Conservation (phyloP, 2,329 filamentous ascomycete species). For the Pestalotiopsis sp. region DNA sequence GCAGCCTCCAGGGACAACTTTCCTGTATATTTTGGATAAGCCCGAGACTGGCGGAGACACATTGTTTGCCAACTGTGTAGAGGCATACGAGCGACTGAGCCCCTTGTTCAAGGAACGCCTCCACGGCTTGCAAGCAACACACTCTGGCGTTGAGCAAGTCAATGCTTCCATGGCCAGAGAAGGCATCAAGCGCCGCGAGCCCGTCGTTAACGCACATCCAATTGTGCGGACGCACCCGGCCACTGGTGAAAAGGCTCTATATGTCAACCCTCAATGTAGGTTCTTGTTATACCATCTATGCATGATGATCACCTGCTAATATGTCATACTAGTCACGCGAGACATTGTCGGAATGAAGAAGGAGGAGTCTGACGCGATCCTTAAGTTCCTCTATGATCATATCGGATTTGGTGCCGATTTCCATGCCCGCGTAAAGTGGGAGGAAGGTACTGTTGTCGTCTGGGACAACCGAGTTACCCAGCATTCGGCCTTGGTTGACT, state of each 20-base stretch:
- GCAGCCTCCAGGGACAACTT: conserved; percentile 88
- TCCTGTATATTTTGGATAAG: conserved; percentile 84
- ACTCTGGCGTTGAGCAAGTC: conserved; percentile 83
- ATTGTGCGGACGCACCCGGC: conserved; percentile 80
- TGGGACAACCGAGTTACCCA: conserved; percentile 85
- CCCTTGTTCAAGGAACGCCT: conserved; percentile 79
- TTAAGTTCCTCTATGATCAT: conserved; percentile 80
- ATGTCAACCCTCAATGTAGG: conserved; percentile 81
- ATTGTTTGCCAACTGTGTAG: conserved; percentile 76
- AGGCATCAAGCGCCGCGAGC: conserved; percentile 75
- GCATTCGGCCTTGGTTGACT: conserved; percentile 81
- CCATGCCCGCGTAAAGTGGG: conserved; percentile 78
- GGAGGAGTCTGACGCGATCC: conserved; percentile 78
- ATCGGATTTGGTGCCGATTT: conserved; percentile 73
- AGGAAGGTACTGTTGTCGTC: conserved; percentile 77
- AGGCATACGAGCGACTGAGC: conserved; percentile 81
- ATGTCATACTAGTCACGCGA: conserved; percentile 64
- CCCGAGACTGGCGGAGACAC: conserved; percentile 84
- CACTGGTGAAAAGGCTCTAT: conserved; percentile 84
- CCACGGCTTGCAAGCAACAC: conserved; percentile 78
- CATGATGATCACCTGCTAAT: conserved; percentile 11
- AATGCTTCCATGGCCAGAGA: conserved; percentile 68
- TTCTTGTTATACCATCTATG: conserved; percentile 11
- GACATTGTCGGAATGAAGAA: conserved; percentile 83
- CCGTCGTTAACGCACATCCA: conserved; percentile 75